These are phyloP conservation scores for Teunomyces panamensis DNA, from an alignment of 805 yeast genomes.

Conservation along the genomic window DNA sequence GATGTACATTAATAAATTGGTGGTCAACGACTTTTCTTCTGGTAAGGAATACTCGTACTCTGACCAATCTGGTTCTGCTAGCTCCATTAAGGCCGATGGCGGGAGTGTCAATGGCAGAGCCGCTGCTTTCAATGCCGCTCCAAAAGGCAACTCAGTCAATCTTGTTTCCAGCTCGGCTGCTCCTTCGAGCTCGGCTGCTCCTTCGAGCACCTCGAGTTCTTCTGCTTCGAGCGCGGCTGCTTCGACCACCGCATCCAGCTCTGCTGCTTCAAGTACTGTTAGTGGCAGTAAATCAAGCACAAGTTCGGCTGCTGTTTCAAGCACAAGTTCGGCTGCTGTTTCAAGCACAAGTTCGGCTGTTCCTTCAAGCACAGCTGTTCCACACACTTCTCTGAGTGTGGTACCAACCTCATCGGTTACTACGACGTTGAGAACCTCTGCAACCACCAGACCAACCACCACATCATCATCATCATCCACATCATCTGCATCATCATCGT, in stretches of 20 bases:
- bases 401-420: background rate
- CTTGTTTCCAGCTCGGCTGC: slow-evolving; percentile 13
- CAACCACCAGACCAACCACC: slow-evolving; percentile 19
- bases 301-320: slow-evolving; percentile 4
- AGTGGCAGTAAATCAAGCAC: background rate
- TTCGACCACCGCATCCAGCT: slow-evolving; percentile 2
- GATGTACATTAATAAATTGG: slow-evolving; percentile 58
- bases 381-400: background rate
- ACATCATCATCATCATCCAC: slow-evolving; percentile 15
- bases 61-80: slow-evolving; percentile 57
- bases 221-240: slow-evolving; percentile 8
- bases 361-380: background rate
- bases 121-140: slow-evolving; percentile 37
- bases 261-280: slow-evolving; percentile 3
- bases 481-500: slow-evolving; percentile 6
- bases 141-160: slow-evolving; percentile 30
- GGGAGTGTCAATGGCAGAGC: slow-evolving; percentile 64
- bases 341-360: slow-evolving; percentile 9
- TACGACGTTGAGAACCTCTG: slow-evolving; percentile 19
- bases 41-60: slow-evolving; percentile 49
- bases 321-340: slow-evolving; percentile 5
- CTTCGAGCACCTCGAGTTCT: slow-evolving; percentile 8
- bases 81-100: slow-evolving; percentile 53
- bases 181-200: slow-evolving; percentile 1
- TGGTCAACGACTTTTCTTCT: slow-evolving; percentile 67